phyloP scores from a whole-genome alignment of 2,329 filamentous ascomycete species.

The Pseudocercospora fijiensis region DNA sequence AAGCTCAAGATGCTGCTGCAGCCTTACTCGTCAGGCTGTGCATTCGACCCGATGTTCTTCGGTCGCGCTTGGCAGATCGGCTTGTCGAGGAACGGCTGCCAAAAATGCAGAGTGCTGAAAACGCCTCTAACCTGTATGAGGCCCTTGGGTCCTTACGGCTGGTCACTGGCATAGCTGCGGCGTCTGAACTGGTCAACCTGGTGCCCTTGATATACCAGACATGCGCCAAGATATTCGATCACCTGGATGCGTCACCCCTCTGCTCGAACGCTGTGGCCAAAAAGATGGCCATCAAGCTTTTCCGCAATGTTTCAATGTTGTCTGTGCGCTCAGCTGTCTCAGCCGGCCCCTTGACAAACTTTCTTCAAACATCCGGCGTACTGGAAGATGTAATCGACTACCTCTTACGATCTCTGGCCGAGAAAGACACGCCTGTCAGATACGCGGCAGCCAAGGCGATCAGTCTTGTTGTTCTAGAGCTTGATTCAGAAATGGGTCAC shows the following conservation, averaged over 20 bases:
- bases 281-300: constrained; percentile 81
- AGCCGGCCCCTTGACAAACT: constrained; percentile 30
- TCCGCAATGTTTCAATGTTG: constrained; percentile 70
- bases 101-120: constrained; percentile 46
- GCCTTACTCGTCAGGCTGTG: constrained; percentile 75
- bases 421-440: constrained; percentile 87
- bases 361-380: constrained; percentile 41
- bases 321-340: constrained; percentile 49
- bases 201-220: constrained; percentile 65
- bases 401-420: constrained; percentile 72
- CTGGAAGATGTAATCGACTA: constrained; percentile 80
- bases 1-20: constrained; percentile 87
- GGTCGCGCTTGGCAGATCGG: constrained; percentile 65
- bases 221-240: constrained; percentile 59
- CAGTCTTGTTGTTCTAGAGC: constrained; percentile 77
- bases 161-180: constrained; percentile 69
- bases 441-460: constrained; percentile 90
- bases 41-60: constrained; percentile 86
- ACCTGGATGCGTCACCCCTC: constrained; percentile 56
- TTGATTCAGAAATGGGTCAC: constrained; percentile 75
- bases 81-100: constrained; percentile 70
- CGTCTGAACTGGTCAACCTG: constrained; percentile 69
- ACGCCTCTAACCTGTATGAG: constrained; percentile 58
- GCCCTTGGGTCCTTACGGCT: constrained; percentile 79
- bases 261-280: constrained; percentile 74